phyloP scores from a whole-genome alignment of 176 grass and related monocot species.

The Canna indica region DNA sequence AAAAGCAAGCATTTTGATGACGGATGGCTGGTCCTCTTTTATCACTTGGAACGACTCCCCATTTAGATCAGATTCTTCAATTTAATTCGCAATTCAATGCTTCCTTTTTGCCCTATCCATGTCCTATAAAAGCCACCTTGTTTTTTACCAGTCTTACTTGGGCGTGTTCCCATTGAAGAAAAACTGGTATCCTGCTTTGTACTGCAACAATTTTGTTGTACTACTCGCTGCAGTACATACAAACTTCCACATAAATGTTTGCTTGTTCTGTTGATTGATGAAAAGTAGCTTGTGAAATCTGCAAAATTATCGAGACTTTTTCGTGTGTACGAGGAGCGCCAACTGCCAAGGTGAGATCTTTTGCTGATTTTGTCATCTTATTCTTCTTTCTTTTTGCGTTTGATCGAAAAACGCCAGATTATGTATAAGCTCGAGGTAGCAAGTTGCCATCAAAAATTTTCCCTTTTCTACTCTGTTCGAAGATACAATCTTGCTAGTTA shows the following conservation, averaged over 20 bases:
- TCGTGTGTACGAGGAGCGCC: not conserved
- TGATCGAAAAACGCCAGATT: not conserved
- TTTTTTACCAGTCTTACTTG: not conserved
- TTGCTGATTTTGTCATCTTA: not conserved
- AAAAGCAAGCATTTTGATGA: not conserved
- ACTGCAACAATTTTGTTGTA: not conserved
- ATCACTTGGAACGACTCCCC: not conserved
- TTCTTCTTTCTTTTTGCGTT: not conserved
- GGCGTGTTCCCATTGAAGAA: not conserved
- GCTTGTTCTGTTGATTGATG: not conserved
- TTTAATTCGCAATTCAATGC: not conserved
- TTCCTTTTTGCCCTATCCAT: not conserved
- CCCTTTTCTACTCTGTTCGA: too few species aligned
- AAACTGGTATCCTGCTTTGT: not conserved
- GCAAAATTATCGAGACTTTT: not conserved
- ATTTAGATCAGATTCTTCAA: not conserved
- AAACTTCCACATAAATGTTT: not conserved
- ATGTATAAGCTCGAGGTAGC: not conserved
- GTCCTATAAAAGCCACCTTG: not conserved
- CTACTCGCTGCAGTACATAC: not conserved
- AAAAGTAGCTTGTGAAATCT: not conserved
- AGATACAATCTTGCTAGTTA: too few species aligned
- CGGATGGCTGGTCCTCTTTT: not conserved
- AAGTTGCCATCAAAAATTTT: not conserved
- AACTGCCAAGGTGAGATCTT: conserved; percentile 1